Conservation (phyloP, 345 rosid species). For the Populus simonii region DNA sequence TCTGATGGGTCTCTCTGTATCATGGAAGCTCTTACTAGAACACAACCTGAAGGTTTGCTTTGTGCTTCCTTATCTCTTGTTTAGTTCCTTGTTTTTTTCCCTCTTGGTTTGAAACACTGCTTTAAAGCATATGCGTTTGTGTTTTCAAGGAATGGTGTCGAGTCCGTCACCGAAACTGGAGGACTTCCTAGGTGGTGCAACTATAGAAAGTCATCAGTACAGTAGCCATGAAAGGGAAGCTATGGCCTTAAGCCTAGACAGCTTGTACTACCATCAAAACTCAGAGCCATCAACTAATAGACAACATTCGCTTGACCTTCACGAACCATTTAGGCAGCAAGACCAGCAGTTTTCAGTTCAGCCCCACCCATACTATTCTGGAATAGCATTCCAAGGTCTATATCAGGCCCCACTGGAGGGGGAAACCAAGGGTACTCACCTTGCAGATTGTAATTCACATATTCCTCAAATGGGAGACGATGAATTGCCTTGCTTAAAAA, state of each 20-base stretch:
- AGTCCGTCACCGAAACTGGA: constrained; percentile 65
- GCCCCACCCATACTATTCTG: constrained; percentile 34
- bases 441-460: constrained; percentile 30
- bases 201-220: constrained; percentile 40
- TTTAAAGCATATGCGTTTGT: neutral
- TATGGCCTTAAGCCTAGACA: constrained; percentile 49
- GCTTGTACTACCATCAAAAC: constrained; percentile 40
- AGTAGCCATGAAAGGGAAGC: constrained; percentile 36
- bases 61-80: neutral
- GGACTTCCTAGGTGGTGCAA: constrained; percentile 68
- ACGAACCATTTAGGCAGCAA: constrained; percentile 31
- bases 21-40: constrained; percentile 68
- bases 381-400: constrained; percentile 29
- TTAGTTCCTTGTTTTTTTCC: neutral
- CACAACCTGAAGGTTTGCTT: constrained; percentile 53
- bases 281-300: constrained; percentile 25
- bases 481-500: constrained; percentile 33
- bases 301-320: constrained; percentile 36
- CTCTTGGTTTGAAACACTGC: neutral
- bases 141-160: constrained; percentile 37
- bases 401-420: constrained; percentile 36
- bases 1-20: too few species aligned
- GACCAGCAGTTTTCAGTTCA: constrained; percentile 30
- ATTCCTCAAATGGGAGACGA: constrained; percentile 29
- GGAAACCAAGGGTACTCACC: constrained; percentile 27